Evolutionary conservation across 2,329 filamentous ascomycete species (phyloP).

Genomic region (Whalleya microplaca): DNA sequence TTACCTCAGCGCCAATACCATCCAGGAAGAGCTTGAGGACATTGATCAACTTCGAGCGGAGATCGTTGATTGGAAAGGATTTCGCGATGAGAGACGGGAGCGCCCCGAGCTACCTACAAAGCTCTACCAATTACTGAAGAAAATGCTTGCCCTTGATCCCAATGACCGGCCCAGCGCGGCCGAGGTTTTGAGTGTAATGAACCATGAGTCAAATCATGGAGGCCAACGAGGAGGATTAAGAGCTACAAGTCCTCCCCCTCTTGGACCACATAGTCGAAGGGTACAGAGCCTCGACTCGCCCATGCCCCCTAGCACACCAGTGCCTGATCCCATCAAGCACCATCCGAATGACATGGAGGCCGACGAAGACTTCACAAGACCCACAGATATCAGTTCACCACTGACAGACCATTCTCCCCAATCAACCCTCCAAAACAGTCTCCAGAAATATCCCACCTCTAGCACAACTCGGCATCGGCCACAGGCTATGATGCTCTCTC

Average conservation of each 20-base stretch:
- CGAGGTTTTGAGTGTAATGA: conserved; percentile 81
- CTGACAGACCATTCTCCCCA: conserved; percentile 33
- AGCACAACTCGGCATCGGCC: conserved; percentile 36
- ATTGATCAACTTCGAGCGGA: conserved; percentile 82
- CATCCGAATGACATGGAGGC: conserved; percentile 19
- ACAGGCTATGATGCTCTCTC: conserved; percentile 46
- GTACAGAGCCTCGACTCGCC: conserved; percentile 62
- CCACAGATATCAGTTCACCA: conserved; percentile 36
- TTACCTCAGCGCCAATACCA: conserved; percentile 79
- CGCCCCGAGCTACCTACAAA: conserved; percentile 83
- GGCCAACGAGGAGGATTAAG: conserved; percentile 40
- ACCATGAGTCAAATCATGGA: conserved; percentile 62
- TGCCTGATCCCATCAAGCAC: conserved; percentile 44
- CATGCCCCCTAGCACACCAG: conserved; percentile 51
- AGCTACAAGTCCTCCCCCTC: conserved; percentile 42
- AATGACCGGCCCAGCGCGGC: conserved; percentile 78
- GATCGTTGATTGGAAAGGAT: conserved; percentile 85
- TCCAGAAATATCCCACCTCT: conserved; percentile 38
- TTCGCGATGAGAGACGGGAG: conserved; percentile 74
- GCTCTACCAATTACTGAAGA: conserved; percentile 83
- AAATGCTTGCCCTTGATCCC: conserved; percentile 77
- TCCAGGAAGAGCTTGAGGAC: conserved; percentile 92
- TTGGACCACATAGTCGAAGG: conserved; percentile 48
- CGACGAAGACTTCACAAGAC: conserved; percentile 28
- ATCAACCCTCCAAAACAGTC: conserved; percentile 33